A percentile compares a stretch with the other conserved stretches of the same genome.
phyloP scores from a whole-genome alignment of 2,329 filamentous ascomycete species.

The Bipolaris bicolor region DNA sequence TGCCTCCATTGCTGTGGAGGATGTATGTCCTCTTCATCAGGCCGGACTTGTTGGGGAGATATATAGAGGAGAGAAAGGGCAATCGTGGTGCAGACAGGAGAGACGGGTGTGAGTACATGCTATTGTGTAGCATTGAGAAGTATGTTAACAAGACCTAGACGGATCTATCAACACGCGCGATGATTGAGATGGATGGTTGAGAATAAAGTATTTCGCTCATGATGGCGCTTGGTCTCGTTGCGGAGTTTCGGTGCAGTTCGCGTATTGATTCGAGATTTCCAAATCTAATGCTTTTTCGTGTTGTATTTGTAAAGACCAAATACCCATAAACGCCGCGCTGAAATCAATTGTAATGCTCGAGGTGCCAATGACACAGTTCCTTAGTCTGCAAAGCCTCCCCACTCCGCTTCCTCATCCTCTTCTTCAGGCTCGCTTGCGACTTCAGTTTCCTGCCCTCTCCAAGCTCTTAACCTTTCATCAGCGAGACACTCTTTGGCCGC shows the following conservation, averaged over 20 bases:
- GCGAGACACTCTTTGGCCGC: constrained; percentile 72
- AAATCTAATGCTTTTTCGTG: constrained; percentile 9
- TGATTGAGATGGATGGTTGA: not conserved
- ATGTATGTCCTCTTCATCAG: constrained; percentile 30
- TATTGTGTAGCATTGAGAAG: not conserved
- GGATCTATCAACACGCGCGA: constrained; percentile 7
- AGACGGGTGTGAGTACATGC: constrained; percentile 10
- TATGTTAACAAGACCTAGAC: constrained; percentile 8
- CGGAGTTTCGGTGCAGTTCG: not conserved
- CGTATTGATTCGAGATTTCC: not conserved
- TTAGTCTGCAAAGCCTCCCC: constrained; percentile 73
- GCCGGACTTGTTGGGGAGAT: constrained; percentile 31
- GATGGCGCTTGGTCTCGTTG: not conserved
- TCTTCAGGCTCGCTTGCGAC: constrained; percentile 45
- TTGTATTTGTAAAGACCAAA: not conserved
- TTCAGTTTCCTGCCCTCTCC: constrained; percentile 52
- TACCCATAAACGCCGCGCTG: constrained; percentile 22
- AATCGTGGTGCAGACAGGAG: not conserved
- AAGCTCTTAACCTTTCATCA: constrained; percentile 76
- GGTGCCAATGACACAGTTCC: constrained; percentile 1
- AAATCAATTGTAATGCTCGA: constrained; percentile 15
- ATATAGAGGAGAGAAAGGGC: constrained; percentile 17
- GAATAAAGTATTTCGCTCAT: not conserved
- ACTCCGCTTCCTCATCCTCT: constrained; percentile 65
- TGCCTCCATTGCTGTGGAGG: constrained; percentile 34